Base-by-base conservation (phyloP, 495 filamentous ascomycete species). In the Tuber indicum region DNA sequence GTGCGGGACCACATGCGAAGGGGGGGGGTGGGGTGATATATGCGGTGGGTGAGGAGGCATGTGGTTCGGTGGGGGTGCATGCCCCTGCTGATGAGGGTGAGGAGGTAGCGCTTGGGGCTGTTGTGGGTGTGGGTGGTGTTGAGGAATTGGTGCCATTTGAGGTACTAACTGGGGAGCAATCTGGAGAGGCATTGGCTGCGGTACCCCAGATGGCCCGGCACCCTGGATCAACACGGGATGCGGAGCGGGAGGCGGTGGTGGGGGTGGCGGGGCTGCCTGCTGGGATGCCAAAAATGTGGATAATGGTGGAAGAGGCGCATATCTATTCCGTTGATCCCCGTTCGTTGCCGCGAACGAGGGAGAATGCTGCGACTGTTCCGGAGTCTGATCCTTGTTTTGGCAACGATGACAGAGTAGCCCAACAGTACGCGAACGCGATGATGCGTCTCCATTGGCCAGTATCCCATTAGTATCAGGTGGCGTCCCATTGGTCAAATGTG, bases 231-330 rank as follows among this genome's bases (percentile, higher is more conserved):
- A 71, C 16, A 71, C 62, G 32, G 82, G 81, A 32, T 80, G 81
- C 10, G 73, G 74, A 39, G 49, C 74, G 17, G 82, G 77, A 41
- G 81, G 82, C 42, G 76, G 77, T 19, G 77, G 78, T 2, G 80
- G 81, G 1, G 72, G 47, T n/a, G 77, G 73, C 7, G 76, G 72
- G 19, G 46, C 70, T 21, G 81, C 75, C 52, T 83, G 79, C 19
- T 83, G 79, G 26, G 78, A 79, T 5, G 81, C 81, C 44, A 83
- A 74, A 75, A 83, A 83, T 8, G 80, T 73, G 41, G 82, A 78
- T 42, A 83, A 70, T 23, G 81, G 81, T 26, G 81, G 81, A 32
- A 83, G 74, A 47, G 81, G 81, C 23, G 78, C 77, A 73, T 81
- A 82, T 71, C 73, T 83, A 58, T 71, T 74, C 14, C 69, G 78